Base-by-base conservation (phyloP, 139 green algal genomes). In the Chlorella sp. region DNA sequence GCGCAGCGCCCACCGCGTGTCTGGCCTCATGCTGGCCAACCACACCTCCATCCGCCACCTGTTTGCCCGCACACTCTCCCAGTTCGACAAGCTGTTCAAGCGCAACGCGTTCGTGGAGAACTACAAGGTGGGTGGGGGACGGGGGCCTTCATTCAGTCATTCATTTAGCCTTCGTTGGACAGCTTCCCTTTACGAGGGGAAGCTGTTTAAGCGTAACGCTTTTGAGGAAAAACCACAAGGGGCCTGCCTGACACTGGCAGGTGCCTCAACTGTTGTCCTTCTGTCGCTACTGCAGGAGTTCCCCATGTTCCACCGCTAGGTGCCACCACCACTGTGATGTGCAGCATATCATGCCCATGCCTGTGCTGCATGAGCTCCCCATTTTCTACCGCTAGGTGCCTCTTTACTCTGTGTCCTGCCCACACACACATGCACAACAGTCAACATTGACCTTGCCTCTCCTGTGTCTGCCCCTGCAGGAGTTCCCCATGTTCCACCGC, bases 1-100 rank as follows among this genome's bases (percentile, higher is more conserved):
- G 32, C 89, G 96, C 85, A 97, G 95, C 5, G 88, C 94, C 0
- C 96, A 99, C 92, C 91, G 97, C 32, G 97, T 99, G 86, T 96
- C 89, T 53, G 98, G 98, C 21, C 96, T 99, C 18, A 99, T 99
- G 98, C 93, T 99, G 84, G 98, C 98, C 87, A 99, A 99, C 93
- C 96, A 99, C 95, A 99, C 98, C 40, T 97, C 94, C 91, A 99
- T 99, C 91, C 94, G 98, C 75, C 97, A 99, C 93, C 92, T 99
- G 53, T 99, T 99, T 92, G 96, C 94, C 86, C 91, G 91, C 80
- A 92, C 95, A 87, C 87, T 99, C 37, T 92, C 90, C 26, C 97
- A 99, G 93, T 99, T 98, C 88, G 97, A 99, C 85, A 99, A 98
- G 92, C 96, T 99, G 21, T 97, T 98, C 87, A 95, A 96, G 88